Base-by-base conservation (phyloP, 345 rosid genomes). In the Hypericum perforatum region DNA sequence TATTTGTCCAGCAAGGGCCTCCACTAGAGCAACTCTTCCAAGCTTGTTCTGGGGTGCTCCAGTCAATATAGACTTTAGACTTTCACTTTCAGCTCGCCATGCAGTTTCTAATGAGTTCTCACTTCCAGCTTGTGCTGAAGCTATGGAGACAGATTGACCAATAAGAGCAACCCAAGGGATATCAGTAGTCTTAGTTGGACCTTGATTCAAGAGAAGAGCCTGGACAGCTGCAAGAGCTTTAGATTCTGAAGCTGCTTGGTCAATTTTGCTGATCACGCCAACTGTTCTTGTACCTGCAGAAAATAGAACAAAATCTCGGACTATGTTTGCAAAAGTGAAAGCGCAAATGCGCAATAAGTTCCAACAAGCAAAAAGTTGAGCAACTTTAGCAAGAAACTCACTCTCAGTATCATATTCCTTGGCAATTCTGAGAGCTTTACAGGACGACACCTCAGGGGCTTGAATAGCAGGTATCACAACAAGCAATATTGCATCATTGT, bases 111-210 rank as follows among this genome's bases (percentile, higher is more conserved):
- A 77, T 58, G 99, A 86, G 70, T 72, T 89, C 63, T 94, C 97
- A 54, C 2, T 22, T 45, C 89, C 95, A 57, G 98, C 74, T 65
- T 82, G 84, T 53, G 94, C 81, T 53, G 99, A 79, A 39, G 95
- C 86, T 45, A 94, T 89, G 36, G 97, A 68, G 54, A 94, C 95
- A 56, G 99, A 78, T 53, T 94, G 99, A 62, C 99, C 99, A 64
- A 94, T 94, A 70, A 89, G 58, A 61, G 97, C 99, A 73, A 94
- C 86, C 99, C 99, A 94, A 5, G 84, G 95, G 53, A 94, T 94
- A 67, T 82, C 97, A 36, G 85, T 70, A 60, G 99, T 86, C 73
- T 82, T 94, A 43, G 95, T 70, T 11, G 95, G 99, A 62, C 99
- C 99, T 72, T 84, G 87, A 63, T 94, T 89, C 63, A 75, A 70